Base-by-base conservation (phyloP, 2,329 filamentous ascomycete genomes). In the Fusarium liriodendri region DNA sequence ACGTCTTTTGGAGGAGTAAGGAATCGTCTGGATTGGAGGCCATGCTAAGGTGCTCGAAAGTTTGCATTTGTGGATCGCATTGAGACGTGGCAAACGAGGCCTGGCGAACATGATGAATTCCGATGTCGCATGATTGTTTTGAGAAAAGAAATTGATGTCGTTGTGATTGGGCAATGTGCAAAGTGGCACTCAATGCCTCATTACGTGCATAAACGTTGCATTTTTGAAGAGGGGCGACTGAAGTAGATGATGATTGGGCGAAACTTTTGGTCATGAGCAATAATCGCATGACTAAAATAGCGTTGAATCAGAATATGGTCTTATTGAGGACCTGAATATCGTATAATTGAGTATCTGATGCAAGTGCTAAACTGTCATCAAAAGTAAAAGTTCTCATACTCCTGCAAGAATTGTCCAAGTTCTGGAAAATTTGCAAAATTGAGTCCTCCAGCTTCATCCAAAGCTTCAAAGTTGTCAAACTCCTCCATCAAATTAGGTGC, bases 341-440 rank as follows among this genome's bases (percentile, higher is more conserved):
- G 22, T 47, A 25, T 25, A 45, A 16, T 25, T 6, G 18, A 16
- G 8, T 42, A 22, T 50, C 8, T 8, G 9, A 50, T 55, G 22
- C 29, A 55, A 35, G 6, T 38, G 4, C 18, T 13, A 22, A 14
- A n/a, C 25, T 27, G 11, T 10, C 18, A 20, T 29, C 25, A 60
- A n/a, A 60, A 60, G 11, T 32, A 42, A 29, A 60, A 60, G 18
- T 60, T 42, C 57, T 60, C 57, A 29, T 60, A 60, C 57, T 60
- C 57, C 11, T 60, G 37, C 37, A 60, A 32, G 37, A 60, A 60
- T 29, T 60, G 57, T n/a, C 25, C 57, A 16, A 60, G 57, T 25
- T 45, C 57, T 32, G 57, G 57, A 42, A 60, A 60, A 2, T 40
- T 38, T n/a, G 27, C 37, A 32, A 60, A 60, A n/a, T 22, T 40